phyloP scores from a whole-genome alignment of 192 early-diverging fungal genomes.

The Coemansia sp. region DNA sequence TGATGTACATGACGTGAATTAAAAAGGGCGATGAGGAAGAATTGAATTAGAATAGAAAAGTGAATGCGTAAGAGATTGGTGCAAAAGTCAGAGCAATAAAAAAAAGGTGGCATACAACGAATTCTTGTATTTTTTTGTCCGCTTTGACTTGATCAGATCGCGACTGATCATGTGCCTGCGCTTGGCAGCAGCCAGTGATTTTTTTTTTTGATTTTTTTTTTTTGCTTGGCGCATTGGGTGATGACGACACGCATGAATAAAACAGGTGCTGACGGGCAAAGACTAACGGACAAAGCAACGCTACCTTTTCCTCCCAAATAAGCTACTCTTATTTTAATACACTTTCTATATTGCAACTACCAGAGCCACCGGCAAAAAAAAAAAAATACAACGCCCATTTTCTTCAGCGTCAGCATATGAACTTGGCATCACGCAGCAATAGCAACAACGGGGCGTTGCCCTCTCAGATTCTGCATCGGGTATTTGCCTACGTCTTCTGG shows the following conservation, averaged over 20 bases:
- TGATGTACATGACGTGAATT: neutral
- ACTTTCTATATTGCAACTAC: too few species aligned
- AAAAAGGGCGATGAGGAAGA: neutral
- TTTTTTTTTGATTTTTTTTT: neutral
- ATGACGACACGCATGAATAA: too few species aligned
- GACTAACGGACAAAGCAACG: too few species aligned
- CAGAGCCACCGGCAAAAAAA: too few species aligned
- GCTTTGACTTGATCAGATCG: neutral
- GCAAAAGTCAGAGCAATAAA: too few species aligned
- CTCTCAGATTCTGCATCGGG: conserved; percentile 13
- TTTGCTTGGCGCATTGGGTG: too few species aligned
- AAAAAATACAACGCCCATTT: too few species aligned
- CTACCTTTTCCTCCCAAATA: too few species aligned
- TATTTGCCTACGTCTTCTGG: conserved; percentile 47
- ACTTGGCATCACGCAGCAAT: neutral
- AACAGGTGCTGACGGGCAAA: too few species aligned
- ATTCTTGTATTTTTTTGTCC: neutral
- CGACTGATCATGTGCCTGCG: neutral
- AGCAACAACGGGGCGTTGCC: conserved; percentile 10
- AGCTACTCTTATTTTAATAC: too few species aligned
- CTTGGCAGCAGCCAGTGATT: neutral
- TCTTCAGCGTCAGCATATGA: neutral
- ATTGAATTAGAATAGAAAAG: too few species aligned
- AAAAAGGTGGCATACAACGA: neutral
- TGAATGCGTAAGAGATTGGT: too few species aligned